Conservation (phyloP, 352 stramenopile species). For the Phytopythium kandeliae region DNA sequence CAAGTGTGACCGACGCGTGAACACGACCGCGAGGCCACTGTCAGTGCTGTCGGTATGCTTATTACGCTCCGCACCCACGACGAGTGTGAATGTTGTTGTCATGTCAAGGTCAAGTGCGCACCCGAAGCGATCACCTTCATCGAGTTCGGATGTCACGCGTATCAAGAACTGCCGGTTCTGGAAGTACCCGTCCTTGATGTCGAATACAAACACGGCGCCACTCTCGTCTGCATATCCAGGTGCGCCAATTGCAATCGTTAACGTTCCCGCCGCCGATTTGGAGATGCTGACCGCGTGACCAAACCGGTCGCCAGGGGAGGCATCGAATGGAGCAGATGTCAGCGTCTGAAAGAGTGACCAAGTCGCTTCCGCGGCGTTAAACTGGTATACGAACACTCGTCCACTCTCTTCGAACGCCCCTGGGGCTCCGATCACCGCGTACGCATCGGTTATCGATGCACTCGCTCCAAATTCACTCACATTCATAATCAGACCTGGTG, state of each 20-base stretch:
- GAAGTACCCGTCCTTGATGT: slow-evolving; percentile 53
- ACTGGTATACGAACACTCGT: slow-evolving; percentile 74
- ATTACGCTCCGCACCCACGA: slow-evolving; percentile 52
- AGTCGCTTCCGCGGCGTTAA: slow-evolving; percentile 19
- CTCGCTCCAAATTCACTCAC: slow-evolving; percentile 51
- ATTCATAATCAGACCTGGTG: slow-evolving; percentile 24
- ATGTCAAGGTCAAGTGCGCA: slow-evolving; percentile 69
- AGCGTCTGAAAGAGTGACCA: slow-evolving; percentile 74
- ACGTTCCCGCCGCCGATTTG: slow-evolving; percentile 18
- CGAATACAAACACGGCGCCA: slow-evolving; percentile 76
- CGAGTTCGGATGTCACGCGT: slow-evolving; percentile 35
- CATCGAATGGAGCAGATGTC: slow-evolving; percentile 37
- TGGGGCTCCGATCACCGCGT: slow-evolving; percentile 56
- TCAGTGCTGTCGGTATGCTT: slow-evolving; percentile 26
- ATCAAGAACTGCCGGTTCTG: slow-evolving; percentile 63
- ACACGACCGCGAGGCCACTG: slow-evolving; percentile 46
- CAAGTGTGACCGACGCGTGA: slow-evolving; percentile 32
- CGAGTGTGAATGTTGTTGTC: slow-evolving; percentile 59
- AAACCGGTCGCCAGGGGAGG: slow-evolving; percentile 52
- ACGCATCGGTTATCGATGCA: slow-evolving; percentile 44
- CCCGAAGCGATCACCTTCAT: slow-evolving; percentile 56
- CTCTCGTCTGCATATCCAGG: slow-evolving; percentile 47
- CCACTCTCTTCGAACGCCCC: slow-evolving; percentile 49
- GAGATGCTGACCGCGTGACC: slow-evolving; percentile 65
- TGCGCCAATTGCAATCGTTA: slow-evolving; percentile 61